A percentile compares a stretch with the other conserved stretches of the same genome.
These are phyloP conservation scores for Elsinoe necatrix DNA, from an alignment of 2,329 filamentous ascomycete species.

Conservation along the genomic window DNA sequence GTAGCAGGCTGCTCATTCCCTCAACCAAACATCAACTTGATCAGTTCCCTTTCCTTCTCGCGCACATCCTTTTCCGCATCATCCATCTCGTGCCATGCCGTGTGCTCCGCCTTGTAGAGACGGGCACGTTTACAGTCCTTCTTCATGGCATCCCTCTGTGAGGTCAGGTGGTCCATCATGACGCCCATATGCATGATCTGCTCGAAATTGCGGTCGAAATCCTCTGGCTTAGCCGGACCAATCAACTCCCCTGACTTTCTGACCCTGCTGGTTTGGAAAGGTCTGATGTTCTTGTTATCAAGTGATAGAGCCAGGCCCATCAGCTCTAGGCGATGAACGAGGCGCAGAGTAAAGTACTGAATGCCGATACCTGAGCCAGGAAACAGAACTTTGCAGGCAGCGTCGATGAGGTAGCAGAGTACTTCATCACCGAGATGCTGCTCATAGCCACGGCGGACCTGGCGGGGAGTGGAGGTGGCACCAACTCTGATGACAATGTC, in stretches of 20 bases:
- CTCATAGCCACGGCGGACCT: not conserved
- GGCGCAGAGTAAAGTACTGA: slow-evolving; percentile 5
- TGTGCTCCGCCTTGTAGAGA: slow-evolving; percentile 6
- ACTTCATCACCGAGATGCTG: not conserved
- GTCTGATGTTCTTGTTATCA: not conserved
- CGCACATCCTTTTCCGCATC: not conserved
- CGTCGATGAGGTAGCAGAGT: slow-evolving; percentile 5
- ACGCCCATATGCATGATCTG: slow-evolving; percentile 3
- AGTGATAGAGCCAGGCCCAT: slow-evolving; percentile 1
- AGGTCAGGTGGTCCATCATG: not conserved
- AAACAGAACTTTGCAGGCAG: not conserved
- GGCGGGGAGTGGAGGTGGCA: slow-evolving; percentile 4
- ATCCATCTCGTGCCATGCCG: not conserved
- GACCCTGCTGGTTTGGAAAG: not conserved
- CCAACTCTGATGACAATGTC: slow-evolving; percentile 1
- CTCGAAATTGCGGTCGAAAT: slow-evolving; percentile 1
- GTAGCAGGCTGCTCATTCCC: not conserved
- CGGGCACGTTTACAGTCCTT: slow-evolving; percentile 1
- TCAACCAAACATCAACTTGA: not conserved
- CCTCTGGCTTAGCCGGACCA: not conserved
- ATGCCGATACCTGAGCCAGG: not conserved
- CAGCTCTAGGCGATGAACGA: slow-evolving; percentile 2
- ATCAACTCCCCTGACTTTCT: not conserved
- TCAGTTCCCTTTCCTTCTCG: not conserved
- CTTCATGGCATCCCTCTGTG: not conserved